Conservation (phyloP, 1,284 basidiomycete species). For the Ganoderma leucocontextum region DNA sequence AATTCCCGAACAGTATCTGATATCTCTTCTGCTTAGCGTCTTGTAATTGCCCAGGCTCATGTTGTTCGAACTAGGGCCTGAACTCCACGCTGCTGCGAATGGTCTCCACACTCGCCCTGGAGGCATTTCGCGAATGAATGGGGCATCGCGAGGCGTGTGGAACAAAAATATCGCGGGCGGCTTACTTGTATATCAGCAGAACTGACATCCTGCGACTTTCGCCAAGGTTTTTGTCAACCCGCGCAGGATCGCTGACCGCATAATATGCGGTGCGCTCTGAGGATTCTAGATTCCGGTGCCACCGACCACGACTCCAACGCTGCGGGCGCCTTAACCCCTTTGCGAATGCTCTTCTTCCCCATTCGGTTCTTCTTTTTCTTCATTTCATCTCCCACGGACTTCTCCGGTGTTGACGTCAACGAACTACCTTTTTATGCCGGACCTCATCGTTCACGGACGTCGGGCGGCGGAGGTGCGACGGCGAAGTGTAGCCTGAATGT, state of each 20-base stretch:
- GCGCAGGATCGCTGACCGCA: constrained; percentile 23
- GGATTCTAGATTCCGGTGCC: constrained; percentile 22
- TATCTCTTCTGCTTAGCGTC: constrained; percentile 11
- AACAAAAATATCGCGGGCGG: constrained; percentile 16
- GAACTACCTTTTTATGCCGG: too few relatives aligned
- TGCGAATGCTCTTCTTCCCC: background rate
- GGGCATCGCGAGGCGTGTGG: constrained; percentile 23
- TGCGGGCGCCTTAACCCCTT: constrained; percentile 24
- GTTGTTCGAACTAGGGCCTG: constrained; percentile 9
- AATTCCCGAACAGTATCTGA: constrained; percentile 7
- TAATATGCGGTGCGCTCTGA: constrained; percentile 20
- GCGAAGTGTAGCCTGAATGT: too few relatives aligned
- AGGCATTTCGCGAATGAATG: constrained; percentile 20
- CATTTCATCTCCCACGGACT: constrained; percentile 8
- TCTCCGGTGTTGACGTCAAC: too few relatives aligned
- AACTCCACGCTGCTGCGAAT: constrained; percentile 20
- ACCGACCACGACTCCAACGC: constrained; percentile 14
- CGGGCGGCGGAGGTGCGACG: too few relatives aligned
- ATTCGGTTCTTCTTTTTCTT: background rate
- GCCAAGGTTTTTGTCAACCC: constrained; percentile 19
- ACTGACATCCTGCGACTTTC: constrained; percentile 19
- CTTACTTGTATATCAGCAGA: constrained; percentile 22
- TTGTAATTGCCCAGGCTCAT: too few relatives aligned
- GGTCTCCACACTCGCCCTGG: constrained; percentile 9
- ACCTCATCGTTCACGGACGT: too few relatives aligned